phyloP scores from a whole-genome alignment of 2,329 filamentous ascomycete species.

The Xylogone sp. region DNA sequence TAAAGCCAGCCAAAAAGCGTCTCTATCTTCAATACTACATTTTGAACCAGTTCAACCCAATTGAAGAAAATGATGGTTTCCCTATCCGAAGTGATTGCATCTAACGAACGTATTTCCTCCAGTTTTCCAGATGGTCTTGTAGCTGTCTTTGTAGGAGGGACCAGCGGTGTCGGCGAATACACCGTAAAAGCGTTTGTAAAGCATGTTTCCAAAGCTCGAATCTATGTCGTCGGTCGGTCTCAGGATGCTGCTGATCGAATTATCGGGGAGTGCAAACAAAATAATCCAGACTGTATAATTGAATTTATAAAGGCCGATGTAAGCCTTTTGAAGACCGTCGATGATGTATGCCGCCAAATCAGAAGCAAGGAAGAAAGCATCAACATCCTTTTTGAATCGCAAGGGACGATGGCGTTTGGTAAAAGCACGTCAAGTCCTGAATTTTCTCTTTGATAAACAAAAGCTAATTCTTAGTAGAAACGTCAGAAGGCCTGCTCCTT shows the following conservation, averaged over 20 bases:
- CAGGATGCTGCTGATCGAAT: conserved; percentile 35
- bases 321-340: conserved; percentile 41
- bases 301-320: conserved; percentile 40
- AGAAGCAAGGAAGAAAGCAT: conserved; percentile 43
- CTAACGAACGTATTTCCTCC: conserved; percentile 26
- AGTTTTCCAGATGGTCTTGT: conserved; percentile 36
- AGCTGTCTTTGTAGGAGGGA: conserved; percentile 47
- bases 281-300: conserved; percentile 39
- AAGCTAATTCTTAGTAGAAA: conserved; percentile 37
- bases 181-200: conserved; percentile 39
- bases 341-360: conserved; percentile 44
- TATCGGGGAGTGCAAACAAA: conserved; percentile 31
- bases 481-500: conserved; percentile 48
- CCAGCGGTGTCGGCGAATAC: conserved; percentile 44
- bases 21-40: neutral
- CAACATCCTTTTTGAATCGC: conserved; percentile 49
- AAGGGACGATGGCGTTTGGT: conserved; percentile 29
- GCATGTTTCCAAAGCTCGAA: conserved; percentile 31
- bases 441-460: neutral
- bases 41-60: neutral
- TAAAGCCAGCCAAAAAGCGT: too few relatives aligned
- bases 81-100: conserved; percentile 25
- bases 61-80: conserved; percentile 33
- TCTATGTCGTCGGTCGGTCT: conserved; percentile 45
- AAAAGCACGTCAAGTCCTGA: neutral